Evolutionary conservation across 1,284 basidiomycete species (phyloP).

Genomic region (Rhodotorula sp.): DNA sequence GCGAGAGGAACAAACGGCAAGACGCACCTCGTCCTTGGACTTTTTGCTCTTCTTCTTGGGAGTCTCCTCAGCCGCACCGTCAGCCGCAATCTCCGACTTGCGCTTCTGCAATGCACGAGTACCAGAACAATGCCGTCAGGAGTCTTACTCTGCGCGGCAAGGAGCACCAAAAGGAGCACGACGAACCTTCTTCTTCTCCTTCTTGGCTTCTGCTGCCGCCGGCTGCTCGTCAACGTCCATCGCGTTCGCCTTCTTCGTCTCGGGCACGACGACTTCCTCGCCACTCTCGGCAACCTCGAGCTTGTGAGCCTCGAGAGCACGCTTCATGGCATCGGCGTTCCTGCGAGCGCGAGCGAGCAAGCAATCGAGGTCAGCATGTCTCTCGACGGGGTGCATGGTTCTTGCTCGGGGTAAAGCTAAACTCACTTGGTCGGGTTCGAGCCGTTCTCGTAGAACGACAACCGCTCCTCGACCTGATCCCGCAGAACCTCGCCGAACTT

Average conservation of each 20-base stretch:
- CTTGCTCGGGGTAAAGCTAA: neutral
- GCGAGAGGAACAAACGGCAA: too few relatives aligned
- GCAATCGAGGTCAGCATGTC: neutral
- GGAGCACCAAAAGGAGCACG: neutral
- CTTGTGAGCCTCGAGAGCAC: slow-evolving; percentile 34
- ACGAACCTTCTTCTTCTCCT: slow-evolving; percentile 41
- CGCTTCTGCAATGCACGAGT: slow-evolving; percentile 4
- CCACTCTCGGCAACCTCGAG: slow-evolving; percentile 28
- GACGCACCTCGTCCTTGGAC: slow-evolving; percentile 2
- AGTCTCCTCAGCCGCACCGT: slow-evolving; percentile 2
- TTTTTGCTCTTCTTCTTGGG: slow-evolving; percentile 20
- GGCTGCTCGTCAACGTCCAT: slow-evolving; percentile 36
- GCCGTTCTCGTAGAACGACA: slow-evolving; percentile 79
- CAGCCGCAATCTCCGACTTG: slow-evolving; percentile 10
- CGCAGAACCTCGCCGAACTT: slow-evolving; percentile 92
- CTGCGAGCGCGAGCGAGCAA: neutral
- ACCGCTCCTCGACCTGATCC: slow-evolving; percentile 91
- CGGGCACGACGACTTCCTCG: slow-evolving; percentile 24
- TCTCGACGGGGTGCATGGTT: neutral
- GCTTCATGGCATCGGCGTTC: slow-evolving; percentile 42
- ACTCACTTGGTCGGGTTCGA: slow-evolving; percentile 43
- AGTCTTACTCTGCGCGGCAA: too few relatives aligned
- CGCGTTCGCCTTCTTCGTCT: neutral
- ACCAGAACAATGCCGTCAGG: too few relatives aligned
- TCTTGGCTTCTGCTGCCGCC: slow-evolving; percentile 23